Conservation (phyloP, 352 stramenopile species). For the Pythium phragmitis region DNA sequence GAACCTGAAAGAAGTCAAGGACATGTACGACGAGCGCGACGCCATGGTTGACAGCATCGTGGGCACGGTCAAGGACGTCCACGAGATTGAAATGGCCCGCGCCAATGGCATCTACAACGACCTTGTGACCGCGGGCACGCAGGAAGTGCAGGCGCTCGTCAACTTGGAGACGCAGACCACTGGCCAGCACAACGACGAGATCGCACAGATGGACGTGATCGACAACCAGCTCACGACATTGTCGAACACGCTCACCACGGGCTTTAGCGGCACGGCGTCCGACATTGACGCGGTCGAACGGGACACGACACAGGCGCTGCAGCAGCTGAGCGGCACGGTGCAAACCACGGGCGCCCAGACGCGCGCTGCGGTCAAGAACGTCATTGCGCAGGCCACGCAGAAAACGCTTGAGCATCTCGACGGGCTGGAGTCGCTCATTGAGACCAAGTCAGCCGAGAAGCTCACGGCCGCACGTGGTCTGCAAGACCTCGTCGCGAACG, state of each 20-base stretch:
- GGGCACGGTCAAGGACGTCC: slow-evolving; percentile 10
- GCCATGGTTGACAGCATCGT: slow-evolving; percentile 8
- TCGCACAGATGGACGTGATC: slow-evolving; percentile 5
- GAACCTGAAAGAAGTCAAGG: slow-evolving; percentile 13
- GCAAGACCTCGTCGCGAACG: not conserved
- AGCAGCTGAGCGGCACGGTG: not conserved
- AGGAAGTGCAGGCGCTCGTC: slow-evolving; percentile 7
- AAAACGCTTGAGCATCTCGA: slow-evolving; percentile 7
- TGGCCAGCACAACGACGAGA: slow-evolving; percentile 4
- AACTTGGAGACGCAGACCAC: slow-evolving; percentile 8
- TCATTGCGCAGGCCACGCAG: slow-evolving; percentile 2
- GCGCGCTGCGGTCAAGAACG: slow-evolving; percentile 1
- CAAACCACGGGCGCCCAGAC: slow-evolving; percentile 2
- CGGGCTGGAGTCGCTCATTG: not conserved
- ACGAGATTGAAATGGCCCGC: slow-evolving; percentile 8
- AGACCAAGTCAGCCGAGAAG: not conserved
- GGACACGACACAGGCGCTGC: slow-evolving; percentile 3
- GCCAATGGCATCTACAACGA: slow-evolving; percentile 11
- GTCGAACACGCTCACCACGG: not conserved
- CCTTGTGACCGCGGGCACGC: slow-evolving; percentile 4
- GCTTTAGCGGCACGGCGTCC: slow-evolving; percentile 2
- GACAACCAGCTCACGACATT: slow-evolving; percentile 8
- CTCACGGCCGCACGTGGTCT: not conserved
- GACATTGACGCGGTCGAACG: slow-evolving; percentile 10
- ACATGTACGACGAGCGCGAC: slow-evolving; percentile 15